Base-by-base conservation (phyloP, 129 eudicot genomes). In the Flaveria sonorensis region DNA sequence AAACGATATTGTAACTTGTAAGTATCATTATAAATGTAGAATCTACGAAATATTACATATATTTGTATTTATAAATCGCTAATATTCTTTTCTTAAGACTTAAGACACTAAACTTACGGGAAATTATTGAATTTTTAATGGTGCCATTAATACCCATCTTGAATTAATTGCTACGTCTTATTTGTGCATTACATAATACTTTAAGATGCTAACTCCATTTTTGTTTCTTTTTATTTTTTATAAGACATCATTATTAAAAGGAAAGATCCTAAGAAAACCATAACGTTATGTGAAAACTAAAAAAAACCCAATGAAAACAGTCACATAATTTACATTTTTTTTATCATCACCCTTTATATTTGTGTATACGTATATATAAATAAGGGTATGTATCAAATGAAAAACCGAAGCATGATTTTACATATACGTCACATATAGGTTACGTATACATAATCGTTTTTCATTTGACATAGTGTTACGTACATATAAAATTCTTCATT, bases 41-140 rank as follows among this genome's bases (percentile, higher is more conserved):
- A 26, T 12, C 15, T 24, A 71, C 46, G 60, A 47, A 71, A 16
- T 64, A 16, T n/a, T 9, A 71, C 50, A 72, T 51, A 7, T 52
- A n/a, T 51, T 52, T 19, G 63, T 9, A 12, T 57, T 57, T 56
- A 57, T 42, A 6, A 73, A 39, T 59, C 55, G 13, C 1, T 39
- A 56, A 57, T 73, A 73, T 73, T 73, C 78, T 46, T 73, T 73
- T 73, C 78, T 73, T 73, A 59, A 57, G 78, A 43, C 55, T 21
- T 16, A 24, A 20, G 21, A 3, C 56, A 26, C 78, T 57, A 57
- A 6, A 73, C 56, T 57, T 73, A 3, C 7, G 78, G 40, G 69
- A 20, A 18, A 36, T 67, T 70, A 47, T 43, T 45, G n/a, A 46
- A 57, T 59, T 15, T 70, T 78, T 30, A 71, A 59, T 59, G 18